These are phyloP conservation scores for Aureococcus anophagefferens DNA, from an alignment of 108 stramenopile species.

Conservation along the genomic window DNA sequence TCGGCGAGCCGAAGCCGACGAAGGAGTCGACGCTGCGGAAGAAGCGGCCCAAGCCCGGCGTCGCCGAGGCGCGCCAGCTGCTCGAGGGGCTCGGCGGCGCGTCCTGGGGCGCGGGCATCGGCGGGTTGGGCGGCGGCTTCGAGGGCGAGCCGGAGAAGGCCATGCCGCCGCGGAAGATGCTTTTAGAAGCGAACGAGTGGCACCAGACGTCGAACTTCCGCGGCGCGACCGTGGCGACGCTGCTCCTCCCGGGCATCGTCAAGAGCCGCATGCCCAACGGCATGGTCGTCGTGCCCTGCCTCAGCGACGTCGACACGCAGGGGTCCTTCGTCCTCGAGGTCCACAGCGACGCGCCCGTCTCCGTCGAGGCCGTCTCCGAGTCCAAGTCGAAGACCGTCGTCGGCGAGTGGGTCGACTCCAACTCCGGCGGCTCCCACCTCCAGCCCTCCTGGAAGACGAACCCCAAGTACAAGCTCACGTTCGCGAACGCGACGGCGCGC, in stretches of 20 bases:
- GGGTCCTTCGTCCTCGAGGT: conserved; percentile 35
- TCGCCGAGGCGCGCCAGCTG: not conserved
- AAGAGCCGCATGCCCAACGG: conserved; percentile 28
- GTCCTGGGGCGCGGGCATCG: not conserved
- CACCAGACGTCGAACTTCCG: not conserved
- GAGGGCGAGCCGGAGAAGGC: too few species aligned
- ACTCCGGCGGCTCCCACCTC: conserved; percentile 40
- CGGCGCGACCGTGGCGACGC: not conserved
- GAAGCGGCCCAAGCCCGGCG: not conserved
- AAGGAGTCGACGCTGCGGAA: not conserved
- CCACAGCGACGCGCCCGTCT: conserved; percentile 27
- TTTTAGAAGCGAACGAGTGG: conserved; percentile 8
- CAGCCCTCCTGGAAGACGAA: conserved; percentile 34
- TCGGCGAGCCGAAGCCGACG: not conserved
- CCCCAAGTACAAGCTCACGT: conserved; percentile 28
- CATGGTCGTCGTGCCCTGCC: conserved; percentile 32
- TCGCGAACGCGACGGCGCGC: not conserved
- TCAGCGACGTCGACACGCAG: conserved; percentile 27
- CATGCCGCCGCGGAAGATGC: conserved; percentile 6
- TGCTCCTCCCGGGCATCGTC: conserved; percentile 19
- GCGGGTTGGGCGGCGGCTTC: not conserved
- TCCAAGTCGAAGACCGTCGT: conserved; percentile 23
- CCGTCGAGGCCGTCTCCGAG: conserved; percentile 32
- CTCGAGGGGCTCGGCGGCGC: not conserved
- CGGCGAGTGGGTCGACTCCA: conserved; percentile 36